A percentile compares a stretch with the other conserved stretches of the same genome.
Evolutionary conservation across 176 grass and related monocot genomes (phyloP).

Genomic region (Pharus latifolius): DNA sequence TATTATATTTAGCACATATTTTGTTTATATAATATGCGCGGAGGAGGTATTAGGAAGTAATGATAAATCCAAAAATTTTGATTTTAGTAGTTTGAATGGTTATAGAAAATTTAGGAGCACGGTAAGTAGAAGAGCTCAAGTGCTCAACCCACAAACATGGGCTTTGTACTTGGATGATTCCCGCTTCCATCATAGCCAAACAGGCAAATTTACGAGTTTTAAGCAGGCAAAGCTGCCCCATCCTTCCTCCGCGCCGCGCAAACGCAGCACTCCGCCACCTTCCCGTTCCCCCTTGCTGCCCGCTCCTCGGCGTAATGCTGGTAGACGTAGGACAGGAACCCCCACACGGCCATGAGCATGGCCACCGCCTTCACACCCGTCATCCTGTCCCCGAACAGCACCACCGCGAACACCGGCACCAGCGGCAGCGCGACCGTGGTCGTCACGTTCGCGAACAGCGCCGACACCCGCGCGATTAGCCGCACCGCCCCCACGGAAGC

Average conservation of each 20-base stretch:
- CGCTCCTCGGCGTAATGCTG: constrained; percentile 62
- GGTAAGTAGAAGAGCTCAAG: too few species aligned
- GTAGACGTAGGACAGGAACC: constrained; percentile 75
- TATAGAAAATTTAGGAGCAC: too few species aligned
- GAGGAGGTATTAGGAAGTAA: too few species aligned
- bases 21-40: too few species aligned
- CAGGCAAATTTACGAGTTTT: too few species aligned
- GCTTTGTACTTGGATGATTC: too few species aligned
- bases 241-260: not conserved
- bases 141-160: too few species aligned
- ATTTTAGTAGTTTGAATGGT: too few species aligned
- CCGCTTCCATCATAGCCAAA: too few species aligned
- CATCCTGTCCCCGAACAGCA: constrained; percentile 66
- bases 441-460: constrained; percentile 84
- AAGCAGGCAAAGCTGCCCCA: not conserved
- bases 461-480: constrained; percentile 44
- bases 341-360: constrained; percentile 80
- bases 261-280: not conserved
- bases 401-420: constrained; percentile 68
- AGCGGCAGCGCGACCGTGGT: constrained; percentile 47
- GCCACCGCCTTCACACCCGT: constrained; percentile 57
- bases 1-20: too few species aligned
- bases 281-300: not conserved
- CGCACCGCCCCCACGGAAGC: constrained; percentile 22
- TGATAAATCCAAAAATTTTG: too few species aligned